These are phyloP conservation scores for Trichomonascaceae sp. DNA, from an alignment of 1,139 yeast species.

Conservation along the genomic window DNA sequence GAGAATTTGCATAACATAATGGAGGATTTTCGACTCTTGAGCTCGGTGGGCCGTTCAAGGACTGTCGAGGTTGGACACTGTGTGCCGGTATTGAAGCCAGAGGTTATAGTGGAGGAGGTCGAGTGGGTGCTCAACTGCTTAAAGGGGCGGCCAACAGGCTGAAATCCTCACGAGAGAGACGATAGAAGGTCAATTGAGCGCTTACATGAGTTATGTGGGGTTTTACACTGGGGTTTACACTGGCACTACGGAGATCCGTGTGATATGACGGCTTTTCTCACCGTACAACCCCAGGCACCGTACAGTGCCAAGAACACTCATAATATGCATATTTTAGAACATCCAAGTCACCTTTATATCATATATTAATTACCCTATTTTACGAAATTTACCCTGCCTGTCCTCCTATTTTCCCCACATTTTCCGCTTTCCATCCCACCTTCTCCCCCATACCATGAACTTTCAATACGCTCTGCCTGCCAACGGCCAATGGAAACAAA, in stretches of 20 bases:
- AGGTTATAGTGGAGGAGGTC: not conserved
- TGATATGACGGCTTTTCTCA: no score
- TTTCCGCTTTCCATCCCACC: not conserved
- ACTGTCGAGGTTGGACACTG: not conserved
- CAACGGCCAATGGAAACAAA: slow-evolving; percentile 72
- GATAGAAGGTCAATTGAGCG: not conserved
- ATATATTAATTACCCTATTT: not conserved
- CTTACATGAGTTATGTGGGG: no score
- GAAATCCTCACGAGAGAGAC: not conserved
- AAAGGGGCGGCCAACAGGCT: no score
- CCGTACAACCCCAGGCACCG: no score
- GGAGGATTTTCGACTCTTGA: not conserved
- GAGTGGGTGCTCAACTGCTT: not conserved
- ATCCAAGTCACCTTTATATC: no score
- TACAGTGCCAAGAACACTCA: no score
- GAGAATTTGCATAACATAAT: not conserved
- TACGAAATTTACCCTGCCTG: not conserved
- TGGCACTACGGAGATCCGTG: no score
- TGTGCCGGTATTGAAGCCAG: not conserved
- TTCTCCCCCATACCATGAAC: not conserved
- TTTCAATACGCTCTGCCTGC: slow-evolving; percentile 52
- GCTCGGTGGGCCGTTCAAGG: not conserved
- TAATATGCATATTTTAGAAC: no score
- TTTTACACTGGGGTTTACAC: no score
- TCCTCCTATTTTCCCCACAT: not conserved